phyloP scores from a whole-genome alignment of 2,329 filamentous ascomycete genomes.

The Trichoderma sp. region DNA sequence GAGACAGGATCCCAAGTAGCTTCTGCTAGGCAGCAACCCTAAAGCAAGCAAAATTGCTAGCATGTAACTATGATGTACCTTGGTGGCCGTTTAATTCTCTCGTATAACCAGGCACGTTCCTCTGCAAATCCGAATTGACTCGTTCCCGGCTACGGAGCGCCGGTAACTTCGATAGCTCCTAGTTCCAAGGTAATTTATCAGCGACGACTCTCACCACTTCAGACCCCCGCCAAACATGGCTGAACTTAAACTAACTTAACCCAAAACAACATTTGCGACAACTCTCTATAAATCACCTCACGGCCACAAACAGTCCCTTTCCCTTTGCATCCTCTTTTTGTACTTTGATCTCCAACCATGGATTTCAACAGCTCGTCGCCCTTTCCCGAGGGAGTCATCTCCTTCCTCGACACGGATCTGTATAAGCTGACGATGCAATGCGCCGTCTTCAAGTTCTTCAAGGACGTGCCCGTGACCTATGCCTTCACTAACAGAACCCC shows the following conservation, averaged over 20 bases:
- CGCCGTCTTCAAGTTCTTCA: slow-evolving; percentile 89
- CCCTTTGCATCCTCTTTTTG: neutral
- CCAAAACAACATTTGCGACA: slow-evolving; percentile 9
- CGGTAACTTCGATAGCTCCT: neutral
- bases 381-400: slow-evolving; percentile 73
- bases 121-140: neutral
- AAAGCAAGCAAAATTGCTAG: neutral
- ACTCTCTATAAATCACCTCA: neutral
- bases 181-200: slow-evolving; percentile 1
- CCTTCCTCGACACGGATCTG: slow-evolving; percentile 77
- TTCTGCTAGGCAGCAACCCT: neutral
- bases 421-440: slow-evolving; percentile 99
- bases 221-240: slow-evolving; percentile 3
- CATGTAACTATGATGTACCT: neutral
- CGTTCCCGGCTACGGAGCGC: neutral
- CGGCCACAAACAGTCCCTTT: neutral
- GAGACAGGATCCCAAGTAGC: neutral
- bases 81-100: neutral
- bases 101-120: neutral
- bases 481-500: slow-evolving; percentile 94
- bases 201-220: neutral
- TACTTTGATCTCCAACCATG: slow-evolving; percentile 40
- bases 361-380: slow-evolving; percentile 65
- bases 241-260: slow-evolving; percentile 7
- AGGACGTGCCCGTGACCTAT: slow-evolving; percentile 78